Evolutionary conservation across 805 yeast species (phyloP).

Genomic region (Kuraishia ogatae): DNA sequence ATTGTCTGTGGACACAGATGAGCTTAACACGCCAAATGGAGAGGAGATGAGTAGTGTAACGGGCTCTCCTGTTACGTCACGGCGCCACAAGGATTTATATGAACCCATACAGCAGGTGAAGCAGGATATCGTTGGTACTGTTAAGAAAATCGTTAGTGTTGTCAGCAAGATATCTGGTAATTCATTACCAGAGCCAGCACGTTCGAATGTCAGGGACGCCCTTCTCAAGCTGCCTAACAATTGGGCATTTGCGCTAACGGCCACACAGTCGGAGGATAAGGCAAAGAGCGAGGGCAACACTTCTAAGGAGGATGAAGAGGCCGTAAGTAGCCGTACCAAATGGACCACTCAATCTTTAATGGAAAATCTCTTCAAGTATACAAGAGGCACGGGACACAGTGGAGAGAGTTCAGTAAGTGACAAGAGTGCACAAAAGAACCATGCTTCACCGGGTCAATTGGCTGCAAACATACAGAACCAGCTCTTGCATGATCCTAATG

Average conservation of each 20-base stretch:
- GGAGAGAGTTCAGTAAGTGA: neutral
- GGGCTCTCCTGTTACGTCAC: neutral
- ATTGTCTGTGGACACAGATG: constrained; percentile 2
- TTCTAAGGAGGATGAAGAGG: constrained; percentile 5
- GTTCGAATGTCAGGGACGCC: constrained; percentile 72
- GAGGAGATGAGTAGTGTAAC: neutral
- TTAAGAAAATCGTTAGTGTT: constrained; percentile 77
- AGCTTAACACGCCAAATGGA: neutral
- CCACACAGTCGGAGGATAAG: constrained; percentile 7
- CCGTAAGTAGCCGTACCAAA: neutral
- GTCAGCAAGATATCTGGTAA: constrained; percentile 80
- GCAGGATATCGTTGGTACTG: constrained; percentile 79
- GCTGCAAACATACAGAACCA: constrained; percentile 17
- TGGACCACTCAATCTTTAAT: constrained; percentile 15
- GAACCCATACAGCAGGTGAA: constrained; percentile 41
- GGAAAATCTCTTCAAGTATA: constrained; percentile 19
- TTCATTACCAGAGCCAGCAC: constrained; percentile 68
- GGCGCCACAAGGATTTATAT: constrained; percentile 8
- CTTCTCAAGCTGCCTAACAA: constrained; percentile 67
- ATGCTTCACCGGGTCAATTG: constrained; percentile 15
- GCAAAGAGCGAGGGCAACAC: constrained; percentile 16
- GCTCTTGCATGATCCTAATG: constrained; percentile 39
- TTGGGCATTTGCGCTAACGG: constrained; percentile 38
- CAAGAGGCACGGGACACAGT: constrained; percentile 4
- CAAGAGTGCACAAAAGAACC: neutral